Base-by-base conservation (phyloP, 2,329 filamentous ascomycete species). In the Pseudopithomyces chartarum region DNA sequence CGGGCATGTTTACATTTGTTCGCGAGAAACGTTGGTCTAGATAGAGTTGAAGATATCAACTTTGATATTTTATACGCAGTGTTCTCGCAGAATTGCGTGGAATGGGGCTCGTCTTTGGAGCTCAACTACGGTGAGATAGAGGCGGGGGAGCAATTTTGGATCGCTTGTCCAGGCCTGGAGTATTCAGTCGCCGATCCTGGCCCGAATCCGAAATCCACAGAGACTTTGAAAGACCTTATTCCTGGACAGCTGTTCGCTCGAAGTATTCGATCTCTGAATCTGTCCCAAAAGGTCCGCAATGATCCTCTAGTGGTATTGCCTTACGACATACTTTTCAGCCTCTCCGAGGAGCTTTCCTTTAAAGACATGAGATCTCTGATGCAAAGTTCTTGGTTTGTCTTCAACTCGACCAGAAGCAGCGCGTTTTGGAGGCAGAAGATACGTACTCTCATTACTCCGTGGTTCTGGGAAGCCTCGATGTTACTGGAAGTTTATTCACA, bases 1-100 rank as follows among this genome's bases (percentile, higher is more conserved):
- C 57, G 62, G 23, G 54, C 54, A 1, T 69, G 67, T 26, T 62
- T 59, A 45, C 40, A 57, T 10, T 40, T 68, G 29, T 58, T 69
- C 1, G 57, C 59, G 7, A 54, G 49, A 22, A 51, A 38, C 15
- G n/a, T 67, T 3, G 32, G 26, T 10, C 63, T 60, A 7, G 22
- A 45, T 0, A 45, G 58, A 11, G 19, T 32, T 3, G 39, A 26
- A 0, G 46, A 44, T 7, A 55, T 68, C 11, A 40, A 66, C 17
- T 64, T 57, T 38, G 56, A 68, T 15, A 26, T 55, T 1, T 43
- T 68, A n/a, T 61, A 62, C 17, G 8, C 17, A 32, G 7, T 23
- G 40, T 40, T 17, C 54, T 59, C 51, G 23, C n/a, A 47, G 34
- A 39, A 40, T 19, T 39, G 20, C 17, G 3, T 11, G 17, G n/a